Percentiles rank a stretch among this genome's conserved stretches.
Evolutionary conservation across 2,329 filamentous ascomycete genomes (phyloP).

Genomic region (Aspergillus proliferans): DNA sequence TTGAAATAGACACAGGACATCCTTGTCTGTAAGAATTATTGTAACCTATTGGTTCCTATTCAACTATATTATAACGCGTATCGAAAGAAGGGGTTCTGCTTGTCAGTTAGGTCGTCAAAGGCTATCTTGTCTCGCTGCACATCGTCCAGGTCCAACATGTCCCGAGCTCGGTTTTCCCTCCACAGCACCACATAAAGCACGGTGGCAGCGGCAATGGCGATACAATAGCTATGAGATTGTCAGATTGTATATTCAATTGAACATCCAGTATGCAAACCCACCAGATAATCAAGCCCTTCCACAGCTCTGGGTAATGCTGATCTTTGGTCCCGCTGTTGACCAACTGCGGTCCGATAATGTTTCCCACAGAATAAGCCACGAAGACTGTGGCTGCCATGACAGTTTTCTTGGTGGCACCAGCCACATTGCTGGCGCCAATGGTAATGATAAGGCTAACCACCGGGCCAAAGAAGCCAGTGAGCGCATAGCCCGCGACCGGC

Average conservation of each 20-base stretch:
- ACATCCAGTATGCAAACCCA: constrained; percentile 22
- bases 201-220: constrained; percentile 56
- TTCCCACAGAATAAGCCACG: constrained; percentile 68
- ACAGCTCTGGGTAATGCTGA: constrained; percentile 64
- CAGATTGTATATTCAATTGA: constrained; percentile 29
- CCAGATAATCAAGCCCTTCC: constrained; percentile 61
- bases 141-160: constrained; percentile 48
- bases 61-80: constrained; percentile 45
- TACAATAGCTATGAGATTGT: constrained; percentile 45
- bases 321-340: constrained; percentile 60
- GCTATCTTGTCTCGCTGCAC: constrained; percentile 58
- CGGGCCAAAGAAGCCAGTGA: constrained; percentile 67
- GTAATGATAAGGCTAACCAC: constrained; percentile 59
- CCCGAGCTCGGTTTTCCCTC: constrained; percentile 53
- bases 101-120: constrained; percentile 63
- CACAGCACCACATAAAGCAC: constrained; percentile 55
- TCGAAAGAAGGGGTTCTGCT: constrained; percentile 61
- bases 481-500: constrained; percentile 64
- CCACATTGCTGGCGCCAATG: constrained; percentile 61
- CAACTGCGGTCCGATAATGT: constrained; percentile 69
- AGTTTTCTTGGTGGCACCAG: constrained; percentile 71
- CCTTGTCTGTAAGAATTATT: too few relatives aligned
- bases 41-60: too few relatives aligned
- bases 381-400: constrained; percentile 70
- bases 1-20: too few relatives aligned